These are phyloP conservation scores for Babesia sp. DNA, from an alignment of 169 alveolate genomes.

Conservation along the genomic window DNA sequence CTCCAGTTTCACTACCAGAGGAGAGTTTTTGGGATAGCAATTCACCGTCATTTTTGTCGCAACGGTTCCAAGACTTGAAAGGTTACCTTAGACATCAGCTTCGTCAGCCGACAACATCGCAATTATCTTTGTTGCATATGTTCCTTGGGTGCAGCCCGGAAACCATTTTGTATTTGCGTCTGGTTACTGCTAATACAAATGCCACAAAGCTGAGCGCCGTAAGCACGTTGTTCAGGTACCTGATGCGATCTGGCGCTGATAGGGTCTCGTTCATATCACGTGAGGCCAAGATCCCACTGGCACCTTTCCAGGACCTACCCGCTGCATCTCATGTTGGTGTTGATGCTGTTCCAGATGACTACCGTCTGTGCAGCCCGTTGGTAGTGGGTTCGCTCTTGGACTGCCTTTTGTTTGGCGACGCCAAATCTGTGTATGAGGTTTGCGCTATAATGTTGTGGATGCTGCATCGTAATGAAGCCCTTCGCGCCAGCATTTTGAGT, in stretches of 20 bases:
- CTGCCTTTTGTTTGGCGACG: conserved; percentile 18
- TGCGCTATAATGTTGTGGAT: conserved; percentile 27
- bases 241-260: neutral
- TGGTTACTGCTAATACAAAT: conserved; percentile 12
- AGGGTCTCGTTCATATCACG: neutral
- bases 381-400: conserved; percentile 25
- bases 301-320: conserved; percentile 1
- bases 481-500: neutral
- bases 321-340: neutral
- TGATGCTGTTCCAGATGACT: neutral
- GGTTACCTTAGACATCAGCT: conserved; percentile 6
- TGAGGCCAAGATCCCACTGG: neutral
- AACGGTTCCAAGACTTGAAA: conserved; percentile 25
- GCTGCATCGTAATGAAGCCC: conserved; percentile 9
- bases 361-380: conserved; percentile 15
- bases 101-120: neutral
- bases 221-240: neutral
- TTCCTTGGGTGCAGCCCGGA: conserved; percentile 30
- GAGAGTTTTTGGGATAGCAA: conserved; percentile 30
- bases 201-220: conserved; percentile 5
- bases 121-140: conserved; percentile 24
- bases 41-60: conserved; percentile 22
- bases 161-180: conserved; percentile 23
- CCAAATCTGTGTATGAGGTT: conserved; percentile 17
- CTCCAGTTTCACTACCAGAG: conserved; percentile 28